These are phyloP conservation scores for Parascedosporium putredinis DNA, from an alignment of 2,329 filamentous ascomycete species.

Conservation along the genomic window DNA sequence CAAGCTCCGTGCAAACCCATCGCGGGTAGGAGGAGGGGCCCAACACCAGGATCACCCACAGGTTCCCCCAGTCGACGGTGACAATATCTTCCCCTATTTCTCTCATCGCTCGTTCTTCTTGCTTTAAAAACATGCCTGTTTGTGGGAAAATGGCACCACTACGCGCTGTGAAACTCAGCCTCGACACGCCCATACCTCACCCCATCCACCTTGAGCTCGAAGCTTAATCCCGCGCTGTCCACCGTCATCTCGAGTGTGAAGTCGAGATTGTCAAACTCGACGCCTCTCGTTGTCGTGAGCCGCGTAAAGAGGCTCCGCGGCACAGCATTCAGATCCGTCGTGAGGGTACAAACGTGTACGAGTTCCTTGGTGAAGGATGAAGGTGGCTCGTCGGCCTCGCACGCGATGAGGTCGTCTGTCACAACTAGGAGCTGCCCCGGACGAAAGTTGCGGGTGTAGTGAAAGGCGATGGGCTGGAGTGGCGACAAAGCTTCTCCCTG, in stretches of 20 bases:
- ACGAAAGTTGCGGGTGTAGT: constrained; percentile 78
- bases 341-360: constrained; percentile 66
- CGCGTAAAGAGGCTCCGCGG: constrained; percentile 64
- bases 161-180: constrained; percentile 58
- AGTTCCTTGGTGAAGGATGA: constrained; percentile 49
- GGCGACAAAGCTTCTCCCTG: constrained; percentile 67
- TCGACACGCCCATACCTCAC: constrained; percentile 67
- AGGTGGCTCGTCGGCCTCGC: constrained; percentile 57
- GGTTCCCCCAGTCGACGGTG: too few relatives aligned
- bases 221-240: constrained; percentile 64
- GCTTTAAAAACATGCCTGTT: background rate
- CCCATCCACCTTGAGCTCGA: constrained; percentile 70
- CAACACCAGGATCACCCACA: too few relatives aligned
- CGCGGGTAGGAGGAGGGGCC: too few relatives aligned
- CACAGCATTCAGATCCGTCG: constrained; percentile 68
- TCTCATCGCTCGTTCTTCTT: background rate
- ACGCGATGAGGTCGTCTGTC: constrained; percentile 71
- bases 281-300: constrained; percentile 65
- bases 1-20: too few relatives aligned
- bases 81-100: too few relatives aligned
- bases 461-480: constrained; percentile 65
- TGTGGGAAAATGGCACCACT: background rate
- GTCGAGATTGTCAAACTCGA: constrained; percentile 74
- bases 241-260: constrained; percentile 79
- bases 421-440: constrained; percentile 68